phyloP scores from a whole-genome alignment of 352 stramenopile species.

The Aphanomyces stellatus region DNA sequence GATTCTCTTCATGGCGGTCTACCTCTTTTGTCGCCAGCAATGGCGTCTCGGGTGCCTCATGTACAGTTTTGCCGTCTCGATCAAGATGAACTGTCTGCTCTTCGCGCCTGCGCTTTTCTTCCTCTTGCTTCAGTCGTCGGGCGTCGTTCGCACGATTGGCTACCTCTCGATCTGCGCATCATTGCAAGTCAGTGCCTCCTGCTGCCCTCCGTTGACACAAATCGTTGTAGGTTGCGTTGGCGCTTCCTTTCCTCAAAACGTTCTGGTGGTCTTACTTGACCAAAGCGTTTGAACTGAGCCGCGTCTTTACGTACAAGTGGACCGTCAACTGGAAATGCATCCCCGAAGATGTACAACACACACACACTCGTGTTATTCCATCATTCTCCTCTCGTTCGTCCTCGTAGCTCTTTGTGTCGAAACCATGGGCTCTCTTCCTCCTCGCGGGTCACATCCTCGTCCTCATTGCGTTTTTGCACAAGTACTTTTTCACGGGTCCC shows the following conservation, averaged over 20 bases:
- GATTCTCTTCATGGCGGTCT: slow-evolving; percentile 91
- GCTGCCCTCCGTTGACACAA: neutral
- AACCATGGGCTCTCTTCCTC: slow-evolving; percentile 48
- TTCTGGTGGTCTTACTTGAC: slow-evolving; percentile 93
- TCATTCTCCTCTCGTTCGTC: slow-evolving; percentile 10
- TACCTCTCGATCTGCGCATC: slow-evolving; percentile 87
- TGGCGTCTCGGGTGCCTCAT: slow-evolving; percentile 87
- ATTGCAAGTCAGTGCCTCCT: slow-evolving; percentile 53
- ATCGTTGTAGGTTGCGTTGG: slow-evolving; percentile 86
- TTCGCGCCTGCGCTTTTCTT: slow-evolving; percentile 96
- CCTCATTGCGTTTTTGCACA: slow-evolving; percentile 67
- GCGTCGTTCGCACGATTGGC: slow-evolving; percentile 63
- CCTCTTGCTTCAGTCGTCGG: slow-evolving; percentile 88
- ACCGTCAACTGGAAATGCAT: slow-evolving; percentile 98
- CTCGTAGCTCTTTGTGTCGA: slow-evolving; percentile 46
- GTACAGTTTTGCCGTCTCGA: slow-evolving; percentile 94
- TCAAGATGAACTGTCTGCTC: slow-evolving; percentile 99
- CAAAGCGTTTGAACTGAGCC: slow-evolving; percentile 96
- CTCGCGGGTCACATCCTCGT: slow-evolving; percentile 56
- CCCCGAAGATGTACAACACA: slow-evolving; percentile 35
- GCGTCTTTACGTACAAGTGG: slow-evolving; percentile 98
- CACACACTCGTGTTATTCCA: neutral
- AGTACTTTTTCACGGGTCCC: slow-evolving; percentile 60
- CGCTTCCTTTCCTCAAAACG: slow-evolving; percentile 90
- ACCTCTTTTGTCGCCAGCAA: slow-evolving; percentile 68